phyloP scores from a whole-genome alignment of 2,329 filamentous ascomycete genomes.

The Geosmithia flava region DNA sequence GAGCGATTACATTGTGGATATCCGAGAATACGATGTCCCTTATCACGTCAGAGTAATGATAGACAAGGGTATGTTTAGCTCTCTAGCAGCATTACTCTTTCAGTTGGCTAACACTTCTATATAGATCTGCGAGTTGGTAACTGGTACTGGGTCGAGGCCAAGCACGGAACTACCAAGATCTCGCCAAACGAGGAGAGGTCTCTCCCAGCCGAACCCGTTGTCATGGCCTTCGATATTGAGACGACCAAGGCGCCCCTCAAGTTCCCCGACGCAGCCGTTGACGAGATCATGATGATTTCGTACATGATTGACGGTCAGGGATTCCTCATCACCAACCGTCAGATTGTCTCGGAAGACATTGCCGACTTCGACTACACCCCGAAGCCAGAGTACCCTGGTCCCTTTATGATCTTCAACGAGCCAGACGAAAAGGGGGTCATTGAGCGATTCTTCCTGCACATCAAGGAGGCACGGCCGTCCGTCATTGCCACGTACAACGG shows the following conservation, averaged over 20 bases:
- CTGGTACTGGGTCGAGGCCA: constrained; percentile 94
- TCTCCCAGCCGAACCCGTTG: constrained; percentile 86
- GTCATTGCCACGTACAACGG: constrained; percentile 99
- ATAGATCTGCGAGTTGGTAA: constrained; percentile 87
- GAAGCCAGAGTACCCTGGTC: constrained; percentile 87
- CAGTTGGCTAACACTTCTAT: constrained; percentile 11
- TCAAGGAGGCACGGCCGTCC: constrained; percentile 87
- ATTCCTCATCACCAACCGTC: constrained; percentile 93
- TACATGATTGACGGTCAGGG: constrained; percentile 99
- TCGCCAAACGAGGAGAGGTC: constrained; percentile 78
- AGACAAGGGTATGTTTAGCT: constrained; percentile 55
- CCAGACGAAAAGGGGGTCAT: constrained; percentile 79
- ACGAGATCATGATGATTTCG: constrained; percentile 99
- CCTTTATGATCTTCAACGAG: constrained; percentile 98
- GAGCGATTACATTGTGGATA: constrained; percentile 96
- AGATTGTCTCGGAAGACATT: constrained; percentile 96
- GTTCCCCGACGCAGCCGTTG: constrained; percentile 86
- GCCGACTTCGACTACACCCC: constrained; percentile 97
- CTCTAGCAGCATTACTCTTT: background rate
- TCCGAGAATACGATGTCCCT: constrained; percentile 97
- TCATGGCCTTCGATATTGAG: constrained; percentile 98
- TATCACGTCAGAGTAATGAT: constrained; percentile 99
- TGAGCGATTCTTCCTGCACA: constrained; percentile 87
- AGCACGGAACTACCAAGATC: constrained; percentile 78
- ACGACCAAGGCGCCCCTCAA: constrained; percentile 92